These are phyloP conservation scores for Trichosporon sp. DNA, from an alignment of 1,284 basidiomycete genomes.

Conservation along the genomic window DNA sequence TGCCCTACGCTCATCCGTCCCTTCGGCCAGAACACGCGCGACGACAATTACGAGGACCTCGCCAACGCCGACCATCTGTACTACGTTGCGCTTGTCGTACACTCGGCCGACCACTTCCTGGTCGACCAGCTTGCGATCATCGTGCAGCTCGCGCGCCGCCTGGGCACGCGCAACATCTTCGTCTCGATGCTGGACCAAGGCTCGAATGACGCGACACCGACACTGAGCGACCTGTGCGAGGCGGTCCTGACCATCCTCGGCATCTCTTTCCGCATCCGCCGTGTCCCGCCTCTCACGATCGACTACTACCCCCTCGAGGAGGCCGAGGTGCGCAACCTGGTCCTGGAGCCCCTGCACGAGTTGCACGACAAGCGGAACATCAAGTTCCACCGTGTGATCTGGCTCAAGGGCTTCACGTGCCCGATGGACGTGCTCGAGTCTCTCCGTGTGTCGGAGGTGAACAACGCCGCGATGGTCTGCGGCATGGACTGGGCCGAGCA, in stretches of 20 bases:
- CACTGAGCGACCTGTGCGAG: conserved; percentile 83
- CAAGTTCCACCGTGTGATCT: conserved; percentile 80
- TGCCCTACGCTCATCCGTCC: conserved; percentile 84
- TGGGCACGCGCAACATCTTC: conserved; percentile 81
- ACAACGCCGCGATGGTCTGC: conserved; percentile 91
- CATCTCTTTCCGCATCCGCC: conserved; percentile 80
- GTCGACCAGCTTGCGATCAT: conserved; percentile 94
- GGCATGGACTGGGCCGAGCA: conserved; percentile 99
- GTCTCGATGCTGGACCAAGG: conserved; percentile 95
- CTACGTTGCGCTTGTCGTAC: conserved; percentile 85
- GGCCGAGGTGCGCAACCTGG: conserved; percentile 83
- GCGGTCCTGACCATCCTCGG: conserved; percentile 83
- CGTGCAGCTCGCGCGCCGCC: conserved; percentile 80
- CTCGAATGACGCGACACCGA: conserved; percentile 85
- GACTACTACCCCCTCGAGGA: conserved; percentile 94
- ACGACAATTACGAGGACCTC: conserved; percentile 81
- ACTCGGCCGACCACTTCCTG: conserved; percentile 94
- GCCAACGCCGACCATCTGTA: conserved; percentile 75
- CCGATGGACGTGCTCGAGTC: conserved; percentile 93
- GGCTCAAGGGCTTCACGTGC: conserved; percentile 95
- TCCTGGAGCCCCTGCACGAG: conserved; percentile 81
- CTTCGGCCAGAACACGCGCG: conserved; percentile 77
- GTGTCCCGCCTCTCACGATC: conserved; percentile 79
- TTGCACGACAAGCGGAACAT: conserved; percentile 67
- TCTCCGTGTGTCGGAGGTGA: conserved; percentile 76